Evolutionary conservation across 1,284 basidiomycete species (phyloP), one percentile per base, ranked within the genome.

Genomic region (Malassezia brasiliensis): DNA sequence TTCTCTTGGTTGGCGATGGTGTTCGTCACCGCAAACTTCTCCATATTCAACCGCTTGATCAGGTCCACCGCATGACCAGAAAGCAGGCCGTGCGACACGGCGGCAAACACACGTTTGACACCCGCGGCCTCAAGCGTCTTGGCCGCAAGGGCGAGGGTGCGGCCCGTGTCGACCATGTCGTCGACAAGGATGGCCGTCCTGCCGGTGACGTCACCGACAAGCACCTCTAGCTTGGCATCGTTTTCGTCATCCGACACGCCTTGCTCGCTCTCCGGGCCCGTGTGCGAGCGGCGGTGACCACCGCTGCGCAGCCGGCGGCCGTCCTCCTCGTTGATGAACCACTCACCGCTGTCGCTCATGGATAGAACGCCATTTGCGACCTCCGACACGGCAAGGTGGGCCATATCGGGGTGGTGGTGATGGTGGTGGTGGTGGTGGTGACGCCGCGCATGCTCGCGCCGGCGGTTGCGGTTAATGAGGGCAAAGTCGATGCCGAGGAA

Each of bases 121-220:
- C 94, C 93, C 53, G 87, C 86, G 63, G 91, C 88, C 56, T 84
- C 80, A 59, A 98, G 78, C 3, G 90, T 88, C 51, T 83, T 83
- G 11, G 85, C 86, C 28, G 93, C 93, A 15, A 96, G 79, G 11
- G 83, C 79, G 22, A 98, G 81, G 1, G 94, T 98, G 57, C 81
- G 81, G 2, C 91, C 93, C 5, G 89, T 90, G 76, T 98, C 94
- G 72, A 96, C 86, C 90, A 98, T 96, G 75, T 98, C 93, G 76
- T 98, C 93, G 30, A 98, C 86, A 47, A 98, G 80, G 68, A 98
- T 93, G 30, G 88, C 90, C 1, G 85, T 87, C 79, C 91, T 91
- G 77, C 86, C 90, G 66, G 81, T 82, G 59, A 98, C 93, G 74
- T 96, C 89, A n/a, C 93, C 93, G 50, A 98, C 93, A 35, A 98